These are phyloP conservation scores for Paramecium sonneborni DNA, from an alignment of 73 alveolate genomes.

Conservation along the genomic window DNA sequence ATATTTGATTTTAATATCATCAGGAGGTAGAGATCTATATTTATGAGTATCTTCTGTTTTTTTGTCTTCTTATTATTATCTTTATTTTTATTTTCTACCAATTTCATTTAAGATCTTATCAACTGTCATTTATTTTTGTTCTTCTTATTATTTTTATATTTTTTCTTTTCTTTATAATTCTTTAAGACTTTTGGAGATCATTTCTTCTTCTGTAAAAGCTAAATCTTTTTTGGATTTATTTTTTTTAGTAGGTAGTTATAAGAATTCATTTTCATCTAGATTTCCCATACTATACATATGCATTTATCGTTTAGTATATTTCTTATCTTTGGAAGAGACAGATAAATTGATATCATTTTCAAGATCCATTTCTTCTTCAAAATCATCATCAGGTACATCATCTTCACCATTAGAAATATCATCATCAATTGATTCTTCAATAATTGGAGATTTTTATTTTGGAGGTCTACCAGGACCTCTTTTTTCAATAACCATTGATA, in stretches of 20 bases:
- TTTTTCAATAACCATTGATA: conserved; percentile 49
- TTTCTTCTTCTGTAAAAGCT: conserved; percentile 58
- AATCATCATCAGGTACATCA: conserved; percentile 51
- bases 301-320: conserved; percentile 20
- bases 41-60: conserved; percentile 35
- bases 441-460: neutral
- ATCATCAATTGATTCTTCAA: neutral
- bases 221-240: conserved; percentile 2
- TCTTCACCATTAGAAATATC: neutral
- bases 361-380: neutral
- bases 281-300: conserved; percentile 17
- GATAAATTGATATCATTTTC: conserved; percentile 8
- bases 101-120: conserved; percentile 60
- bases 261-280: neutral
- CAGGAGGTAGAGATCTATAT: conserved; percentile 27
- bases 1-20: neutral
- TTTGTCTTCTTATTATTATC: conserved; percentile 63
- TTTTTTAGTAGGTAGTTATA: neutral
- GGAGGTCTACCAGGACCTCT: conserved; percentile 53
- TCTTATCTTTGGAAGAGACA: conserved; percentile 16
- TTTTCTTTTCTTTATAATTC: conserved; percentile 60
- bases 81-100: conserved; percentile 58
- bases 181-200: conserved; percentile 12
- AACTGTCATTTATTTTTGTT: conserved; percentile 51
- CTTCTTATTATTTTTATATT: conserved; percentile 47